Conservation (phyloP, 768 basidiomycete genomes). For the Tulasnella sp. region DNA sequence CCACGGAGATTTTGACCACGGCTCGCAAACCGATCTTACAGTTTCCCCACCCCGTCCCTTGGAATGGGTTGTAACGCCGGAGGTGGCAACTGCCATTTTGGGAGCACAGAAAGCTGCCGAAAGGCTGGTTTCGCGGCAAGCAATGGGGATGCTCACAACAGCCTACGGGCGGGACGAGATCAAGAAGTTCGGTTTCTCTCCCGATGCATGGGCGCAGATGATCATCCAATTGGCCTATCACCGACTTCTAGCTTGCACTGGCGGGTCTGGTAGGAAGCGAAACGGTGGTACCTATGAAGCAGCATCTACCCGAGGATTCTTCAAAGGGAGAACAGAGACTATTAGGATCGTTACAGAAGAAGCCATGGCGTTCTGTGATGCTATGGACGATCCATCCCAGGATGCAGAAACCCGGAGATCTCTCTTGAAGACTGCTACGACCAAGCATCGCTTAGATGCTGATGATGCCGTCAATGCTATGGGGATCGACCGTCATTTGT, state of each 20-base stretch:
- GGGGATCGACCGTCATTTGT: slow-evolving; percentile 79
- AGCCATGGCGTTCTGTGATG: slow-evolving; percentile 60
- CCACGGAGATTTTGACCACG: slow-evolving; percentile 52
- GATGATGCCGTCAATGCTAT: slow-evolving; percentile 49
- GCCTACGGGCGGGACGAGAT: slow-evolving; percentile 75
- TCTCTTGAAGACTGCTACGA: slow-evolving; percentile 47
- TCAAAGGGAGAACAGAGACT: slow-evolving; percentile 88
- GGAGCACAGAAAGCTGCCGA: slow-evolving; percentile 43
- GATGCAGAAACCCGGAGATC: slow-evolving; percentile 34
- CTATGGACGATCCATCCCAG: slow-evolving; percentile 48
- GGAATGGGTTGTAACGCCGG: slow-evolving; percentile 48
- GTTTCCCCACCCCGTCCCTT: slow-evolving; percentile 35
- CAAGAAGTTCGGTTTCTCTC: slow-evolving; percentile 79
- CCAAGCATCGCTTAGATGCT: slow-evolving; percentile 55
- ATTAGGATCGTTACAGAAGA: slow-evolving; percentile 72
- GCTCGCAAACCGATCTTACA: slow-evolving; percentile 24
- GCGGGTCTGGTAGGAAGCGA: slow-evolving; percentile 30
- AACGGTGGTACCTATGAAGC: slow-evolving; percentile 86
- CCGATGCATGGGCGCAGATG: slow-evolving; percentile 93
- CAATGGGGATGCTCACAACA: slow-evolving; percentile 49
- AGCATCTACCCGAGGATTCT: slow-evolving; percentile 77
- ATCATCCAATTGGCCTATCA: slow-evolving; percentile 80
- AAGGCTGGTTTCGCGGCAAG: slow-evolving; percentile 50
- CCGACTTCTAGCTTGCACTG: slow-evolving; percentile 36
- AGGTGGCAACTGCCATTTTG: slow-evolving; percentile 39